Conservation (phyloP, 805 yeast species). For the Myxozyma neglecta region DNA sequence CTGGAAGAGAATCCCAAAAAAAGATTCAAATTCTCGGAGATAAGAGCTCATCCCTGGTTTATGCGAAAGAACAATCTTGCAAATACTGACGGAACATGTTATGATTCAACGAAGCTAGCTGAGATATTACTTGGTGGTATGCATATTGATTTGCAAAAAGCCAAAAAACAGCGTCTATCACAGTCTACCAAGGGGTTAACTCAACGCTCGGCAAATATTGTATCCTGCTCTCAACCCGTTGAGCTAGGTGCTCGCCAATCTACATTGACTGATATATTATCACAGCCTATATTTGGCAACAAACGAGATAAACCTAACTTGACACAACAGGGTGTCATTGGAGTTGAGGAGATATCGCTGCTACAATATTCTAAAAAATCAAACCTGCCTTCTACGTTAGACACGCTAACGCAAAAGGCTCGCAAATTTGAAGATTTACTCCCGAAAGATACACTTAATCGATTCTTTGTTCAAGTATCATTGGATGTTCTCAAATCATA, state of each 20-base stretch:
- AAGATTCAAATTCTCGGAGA: slow-evolving; percentile 46
- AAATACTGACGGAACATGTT: slow-evolving; percentile 52
- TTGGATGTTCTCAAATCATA: slow-evolving; percentile 47
- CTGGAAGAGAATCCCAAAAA: slow-evolving; percentile 51
- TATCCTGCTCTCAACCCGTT: slow-evolving; percentile 24
- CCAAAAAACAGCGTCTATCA: neutral
- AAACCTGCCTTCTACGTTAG: slow-evolving; percentile 28
- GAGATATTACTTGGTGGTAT: slow-evolving; percentile 53
- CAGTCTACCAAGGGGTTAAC: neutral
- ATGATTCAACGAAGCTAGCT: slow-evolving; percentile 54
- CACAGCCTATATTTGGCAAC: slow-evolving; percentile 7
- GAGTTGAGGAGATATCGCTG: slow-evolving; percentile 4
- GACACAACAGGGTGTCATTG: neutral
- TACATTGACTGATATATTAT: neutral
- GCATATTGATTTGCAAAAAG: slow-evolving; percentile 43
- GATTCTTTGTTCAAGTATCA: slow-evolving; percentile 52
- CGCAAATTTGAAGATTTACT: slow-evolving; percentile 34
- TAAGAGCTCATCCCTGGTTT: slow-evolving; percentile 59
- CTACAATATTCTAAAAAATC: slow-evolving; percentile 21
- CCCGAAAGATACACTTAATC: slow-evolving; percentile 50
- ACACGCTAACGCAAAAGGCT: slow-evolving; percentile 34
- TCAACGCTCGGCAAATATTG: neutral
- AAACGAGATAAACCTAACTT: neutral
- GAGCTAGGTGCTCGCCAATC: slow-evolving; percentile 4
- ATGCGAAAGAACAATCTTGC: slow-evolving; percentile 47